phyloP scores from a whole-genome alignment of 352 stramenopile genomes.

The Phytophthora megakarya region DNA sequence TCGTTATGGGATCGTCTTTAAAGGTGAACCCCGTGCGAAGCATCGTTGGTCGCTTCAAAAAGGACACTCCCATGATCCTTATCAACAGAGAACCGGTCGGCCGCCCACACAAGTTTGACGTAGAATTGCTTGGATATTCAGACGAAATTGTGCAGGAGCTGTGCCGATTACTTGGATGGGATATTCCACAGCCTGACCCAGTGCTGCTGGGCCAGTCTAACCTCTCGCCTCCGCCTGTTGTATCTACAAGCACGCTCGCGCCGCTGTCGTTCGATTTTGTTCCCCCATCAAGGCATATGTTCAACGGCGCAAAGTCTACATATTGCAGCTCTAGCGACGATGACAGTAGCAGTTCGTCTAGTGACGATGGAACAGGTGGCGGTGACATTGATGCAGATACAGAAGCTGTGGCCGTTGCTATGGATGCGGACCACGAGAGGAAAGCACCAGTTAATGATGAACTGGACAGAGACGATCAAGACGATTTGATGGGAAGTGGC shows the following conservation, averaged over 20 bases:
- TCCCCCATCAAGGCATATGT: slow-evolving; percentile 73
- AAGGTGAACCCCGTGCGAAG: slow-evolving; percentile 96
- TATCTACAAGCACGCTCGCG: slow-evolving; percentile 28
- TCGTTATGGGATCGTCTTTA: slow-evolving; percentile 99
- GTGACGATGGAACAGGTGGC: slow-evolving; percentile 44
- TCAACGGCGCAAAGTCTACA: slow-evolving; percentile 66
- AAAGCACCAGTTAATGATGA: slow-evolving; percentile 21
- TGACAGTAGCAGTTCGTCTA: slow-evolving; percentile 58
- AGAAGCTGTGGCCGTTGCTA: slow-evolving; percentile 36
- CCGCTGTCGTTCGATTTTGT: slow-evolving; percentile 72
- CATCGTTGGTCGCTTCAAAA: slow-evolving; percentile 84
- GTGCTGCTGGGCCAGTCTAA: slow-evolving; percentile 70
- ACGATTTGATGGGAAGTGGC: slow-evolving; percentile 76
- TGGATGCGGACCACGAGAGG: slow-evolving; percentile 43
- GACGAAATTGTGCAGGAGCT: slow-evolving; percentile 87
- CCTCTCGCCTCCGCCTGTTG: slow-evolving; percentile 33
- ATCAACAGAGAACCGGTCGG: slow-evolving; percentile 86
- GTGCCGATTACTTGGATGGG: slow-evolving; percentile 74
- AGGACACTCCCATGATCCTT: slow-evolving; percentile 83
- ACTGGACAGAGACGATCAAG: slow-evolving; percentile 58
- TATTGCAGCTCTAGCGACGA: slow-evolving; percentile 68
- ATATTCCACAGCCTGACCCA: slow-evolving; percentile 75
- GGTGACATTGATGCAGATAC: slow-evolving; percentile 30
- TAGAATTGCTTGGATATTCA: slow-evolving; percentile 83
- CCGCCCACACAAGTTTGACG: slow-evolving; percentile 84